Conservation (phyloP, 768 basidiomycete species). For the Tricholoma saponaceum region DNA sequence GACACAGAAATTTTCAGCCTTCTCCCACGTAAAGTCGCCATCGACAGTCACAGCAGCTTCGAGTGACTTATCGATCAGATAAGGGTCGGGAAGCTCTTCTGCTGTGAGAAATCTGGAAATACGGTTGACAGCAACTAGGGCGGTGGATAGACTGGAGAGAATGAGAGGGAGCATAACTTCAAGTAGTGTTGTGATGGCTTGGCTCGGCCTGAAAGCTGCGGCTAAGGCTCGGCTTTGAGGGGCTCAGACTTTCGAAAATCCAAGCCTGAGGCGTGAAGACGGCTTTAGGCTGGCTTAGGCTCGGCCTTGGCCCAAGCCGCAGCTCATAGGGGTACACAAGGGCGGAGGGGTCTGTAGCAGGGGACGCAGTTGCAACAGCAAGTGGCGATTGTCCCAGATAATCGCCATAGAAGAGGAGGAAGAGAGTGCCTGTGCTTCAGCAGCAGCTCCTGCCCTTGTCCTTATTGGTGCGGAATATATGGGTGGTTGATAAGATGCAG, state of each 20-base stretch:
- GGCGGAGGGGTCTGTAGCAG: too few species aligned
- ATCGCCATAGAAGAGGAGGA: constrained; percentile 61
- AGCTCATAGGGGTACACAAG: too few species aligned
- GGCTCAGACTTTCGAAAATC: not conserved
- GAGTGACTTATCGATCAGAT: constrained; percentile 35
- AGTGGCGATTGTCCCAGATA: too few species aligned
- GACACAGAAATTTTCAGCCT: constrained; percentile 15
- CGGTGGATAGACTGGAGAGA: constrained; percentile 43
- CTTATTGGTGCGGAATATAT: constrained; percentile 71
- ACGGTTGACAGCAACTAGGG: constrained; percentile 43
- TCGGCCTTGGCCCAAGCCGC: not conserved
- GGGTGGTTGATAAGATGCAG: constrained; percentile 80
- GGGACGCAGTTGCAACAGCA: too few species aligned
- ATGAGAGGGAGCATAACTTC: constrained; percentile 46
- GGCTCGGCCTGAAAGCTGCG: too few species aligned
- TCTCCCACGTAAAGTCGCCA: constrained; percentile 51
- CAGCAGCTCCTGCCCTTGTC: constrained; percentile 81
- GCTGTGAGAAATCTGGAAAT: constrained; percentile 45
- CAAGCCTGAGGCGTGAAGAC: not conserved
- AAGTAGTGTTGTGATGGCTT: not conserved
- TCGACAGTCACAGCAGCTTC: constrained; percentile 40
- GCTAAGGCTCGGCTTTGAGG: not conserved
- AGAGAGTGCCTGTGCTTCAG: constrained; percentile 77
- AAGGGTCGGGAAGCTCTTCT: constrained; percentile 48
- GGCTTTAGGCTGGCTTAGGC: constrained; percentile 5